phyloP scores from a whole-genome alignment of 306 rosid species.

The Cyclanthera cordifolia region DNA sequence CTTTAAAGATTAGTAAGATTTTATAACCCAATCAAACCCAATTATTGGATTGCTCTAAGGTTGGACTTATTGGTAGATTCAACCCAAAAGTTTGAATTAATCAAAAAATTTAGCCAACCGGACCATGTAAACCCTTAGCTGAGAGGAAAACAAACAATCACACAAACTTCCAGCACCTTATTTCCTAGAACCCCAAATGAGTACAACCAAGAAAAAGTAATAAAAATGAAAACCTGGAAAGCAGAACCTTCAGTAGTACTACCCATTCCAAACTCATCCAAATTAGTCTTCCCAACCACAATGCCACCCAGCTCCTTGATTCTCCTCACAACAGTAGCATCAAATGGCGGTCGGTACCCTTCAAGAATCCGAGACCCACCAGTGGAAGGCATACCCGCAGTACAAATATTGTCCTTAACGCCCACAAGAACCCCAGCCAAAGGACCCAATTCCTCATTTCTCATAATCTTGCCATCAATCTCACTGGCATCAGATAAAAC shows the following conservation, averaged over 20 bases:
- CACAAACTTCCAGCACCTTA: background rate
- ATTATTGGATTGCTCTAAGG: no score
- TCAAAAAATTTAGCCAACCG: no score
- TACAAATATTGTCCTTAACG: conserved; percentile 87
- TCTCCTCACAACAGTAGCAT: conserved; percentile 72
- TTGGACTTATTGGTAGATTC: no score
- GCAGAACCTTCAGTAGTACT: conserved; percentile 93
- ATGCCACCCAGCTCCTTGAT: conserved; percentile 66
- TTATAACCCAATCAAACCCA: no score
- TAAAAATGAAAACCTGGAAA: conserved; percentile 49
- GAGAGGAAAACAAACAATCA: background rate
- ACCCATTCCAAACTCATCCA: conserved; percentile 99
- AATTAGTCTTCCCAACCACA: conserved; percentile 82
- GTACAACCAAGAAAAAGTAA: background rate
- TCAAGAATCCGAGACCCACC: conserved; percentile 68
- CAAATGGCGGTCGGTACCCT: conserved; percentile 70
- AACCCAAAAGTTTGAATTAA: no score
- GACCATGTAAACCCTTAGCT: background rate
- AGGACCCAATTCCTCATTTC: conserved; percentile 57
- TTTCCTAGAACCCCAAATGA: background rate
- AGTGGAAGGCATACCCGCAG: conserved; percentile 81
- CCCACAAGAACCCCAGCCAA: conserved; percentile 78
- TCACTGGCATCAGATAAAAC: conserved; percentile 39
- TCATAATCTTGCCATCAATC: conserved; percentile 38
- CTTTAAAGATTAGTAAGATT: no score